These are phyloP conservation scores for Tricholoma terreum DNA, from an alignment of 768 basidiomycete species.

Conservation along the genomic window DNA sequence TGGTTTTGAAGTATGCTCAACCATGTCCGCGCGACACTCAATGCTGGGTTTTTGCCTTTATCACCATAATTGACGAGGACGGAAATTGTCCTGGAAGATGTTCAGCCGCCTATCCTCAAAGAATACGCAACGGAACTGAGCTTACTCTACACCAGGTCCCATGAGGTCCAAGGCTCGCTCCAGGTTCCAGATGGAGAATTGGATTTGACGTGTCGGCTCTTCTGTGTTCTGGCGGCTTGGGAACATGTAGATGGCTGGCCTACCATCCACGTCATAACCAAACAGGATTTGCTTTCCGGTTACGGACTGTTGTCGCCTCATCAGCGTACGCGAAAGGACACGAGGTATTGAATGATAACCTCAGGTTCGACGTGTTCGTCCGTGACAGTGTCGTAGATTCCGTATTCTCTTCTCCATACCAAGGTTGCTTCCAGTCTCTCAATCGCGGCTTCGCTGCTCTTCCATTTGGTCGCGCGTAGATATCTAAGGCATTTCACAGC, in stretches of 20 bases:
- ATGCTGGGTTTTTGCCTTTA: constrained; percentile 52
- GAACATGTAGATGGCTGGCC: constrained; percentile 70
- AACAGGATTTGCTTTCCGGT: constrained; percentile 82
- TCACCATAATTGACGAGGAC: constrained; percentile 80
- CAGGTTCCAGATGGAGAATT: constrained; percentile 72
- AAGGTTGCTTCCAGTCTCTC: constrained; percentile 68
- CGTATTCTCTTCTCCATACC: constrained; percentile 79
- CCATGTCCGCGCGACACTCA: constrained; percentile 42
- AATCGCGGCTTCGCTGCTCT: constrained; percentile 52
- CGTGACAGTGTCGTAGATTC: constrained; percentile 60
- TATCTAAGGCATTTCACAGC: constrained; percentile 42
- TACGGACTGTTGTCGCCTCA: constrained; percentile 43
- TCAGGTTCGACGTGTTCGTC: constrained; percentile 71
- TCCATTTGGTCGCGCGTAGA: constrained; percentile 78
- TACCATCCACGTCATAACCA: constrained; percentile 65
- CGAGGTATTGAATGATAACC: constrained; percentile 35
- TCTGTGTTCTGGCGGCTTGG: constrained; percentile 76
- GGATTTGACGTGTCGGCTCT: constrained; percentile 63
- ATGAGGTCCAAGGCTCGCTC: constrained; percentile 77
- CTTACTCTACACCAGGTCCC: constrained; percentile 79
- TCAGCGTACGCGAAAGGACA: background rate
- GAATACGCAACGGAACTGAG: constrained; percentile 7
- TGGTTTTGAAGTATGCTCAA: constrained; percentile 74
- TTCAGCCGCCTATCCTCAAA: background rate
- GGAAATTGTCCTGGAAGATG: constrained; percentile 49